Evolutionary conservation across 805 yeast genomes (phyloP), one percentile per base, ranked within the genome.

Genomic region (Hanseniaspora guilliermondii): DNA sequence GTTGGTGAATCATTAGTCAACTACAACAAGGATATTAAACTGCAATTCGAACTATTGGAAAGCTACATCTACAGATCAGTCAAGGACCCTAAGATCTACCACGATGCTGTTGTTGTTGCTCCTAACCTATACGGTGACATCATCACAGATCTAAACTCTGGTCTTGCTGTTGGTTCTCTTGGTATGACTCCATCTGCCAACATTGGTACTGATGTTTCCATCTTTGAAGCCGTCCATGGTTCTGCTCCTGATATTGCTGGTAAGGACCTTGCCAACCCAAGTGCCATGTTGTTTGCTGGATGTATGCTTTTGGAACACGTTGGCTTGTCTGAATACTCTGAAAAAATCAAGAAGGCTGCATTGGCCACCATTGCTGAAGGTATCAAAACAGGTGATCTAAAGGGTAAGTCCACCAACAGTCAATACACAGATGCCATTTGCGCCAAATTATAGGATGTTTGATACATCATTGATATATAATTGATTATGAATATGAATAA

Each of bases 171-270:
- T 62, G 98, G 98, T 70, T 97, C 98, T 69, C 80, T 91, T 67
- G 98, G 98, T 74, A 81, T 93, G 71, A 93, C 98, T 58, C 98
- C 98, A 62, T 87, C 96, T 58, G 98, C 96, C 71, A 93, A 93
- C 82, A 93, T 93, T 89, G 98, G 98, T 77, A 87, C 87, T 78
- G 83, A 86, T 70, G 95, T 91, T 60, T 87, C 97, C 56, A 91
- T 93, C 70, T 93, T 93, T 71, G 98, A 93, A 80, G 98, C 98
- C 60, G 98, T 93, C 67, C 98, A 93, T 73, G 98, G 98, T 71
- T 89, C 97, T 56, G 98, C 98, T 60, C 98, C 98, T 64, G 98
- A 93, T 72, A 93, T 93, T 67, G 97, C 97, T 59, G 98, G 98
- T 68, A 87, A 93, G 79, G 94, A 95, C 69, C 80, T 87, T 70